Percentiles rank a stretch among this genome's conserved stretches.
phyloP scores from a whole-genome alignment of 2,329 filamentous ascomycete genomes.

The Cladorrhinum sp. region DNA sequence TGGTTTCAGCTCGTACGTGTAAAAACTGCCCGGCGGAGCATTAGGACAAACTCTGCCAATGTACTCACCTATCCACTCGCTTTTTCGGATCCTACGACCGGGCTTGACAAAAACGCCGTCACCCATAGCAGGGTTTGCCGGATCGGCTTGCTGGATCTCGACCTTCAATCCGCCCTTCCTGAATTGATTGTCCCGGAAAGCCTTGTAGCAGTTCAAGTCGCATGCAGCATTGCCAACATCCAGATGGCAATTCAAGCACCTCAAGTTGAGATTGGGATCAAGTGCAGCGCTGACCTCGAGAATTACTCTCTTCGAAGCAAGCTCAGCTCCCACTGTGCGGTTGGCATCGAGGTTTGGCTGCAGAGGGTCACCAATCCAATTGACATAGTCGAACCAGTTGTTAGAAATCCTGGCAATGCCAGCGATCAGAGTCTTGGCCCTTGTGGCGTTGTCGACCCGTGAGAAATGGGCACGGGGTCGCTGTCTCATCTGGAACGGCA shows the following conservation, averaged over 20 bases:
- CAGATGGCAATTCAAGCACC: not conserved
- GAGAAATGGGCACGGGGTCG: no score
- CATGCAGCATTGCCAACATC: not conserved
- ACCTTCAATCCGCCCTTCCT: not conserved
- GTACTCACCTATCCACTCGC: slow-evolving; percentile 14
- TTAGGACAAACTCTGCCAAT: slow-evolving; percentile 10
- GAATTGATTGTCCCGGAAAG: not conserved
- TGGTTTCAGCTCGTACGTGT: slow-evolving; percentile 3
- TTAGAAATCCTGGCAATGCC: no score
- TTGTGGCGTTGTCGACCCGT: no score
- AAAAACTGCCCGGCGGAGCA: not conserved
- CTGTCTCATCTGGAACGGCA: no score
- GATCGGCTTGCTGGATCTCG: slow-evolving; percentile 3
- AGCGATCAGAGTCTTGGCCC: no score
- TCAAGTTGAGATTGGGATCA: no score
- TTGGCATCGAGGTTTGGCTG: no score
- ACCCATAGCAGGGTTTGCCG: not conserved
- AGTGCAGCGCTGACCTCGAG: no score
- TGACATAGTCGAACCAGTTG: no score
- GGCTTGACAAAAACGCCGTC: slow-evolving; percentile 8
- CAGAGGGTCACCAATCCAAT: no score
- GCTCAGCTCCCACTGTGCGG: no score
- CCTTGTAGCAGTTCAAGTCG: slow-evolving; percentile 1
- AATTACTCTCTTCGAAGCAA: no score
- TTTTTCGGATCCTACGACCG: not conserved